Base-by-base conservation (phyloP, 106 monocot genomes). In the Alisma plantagoaquatica region DNA sequence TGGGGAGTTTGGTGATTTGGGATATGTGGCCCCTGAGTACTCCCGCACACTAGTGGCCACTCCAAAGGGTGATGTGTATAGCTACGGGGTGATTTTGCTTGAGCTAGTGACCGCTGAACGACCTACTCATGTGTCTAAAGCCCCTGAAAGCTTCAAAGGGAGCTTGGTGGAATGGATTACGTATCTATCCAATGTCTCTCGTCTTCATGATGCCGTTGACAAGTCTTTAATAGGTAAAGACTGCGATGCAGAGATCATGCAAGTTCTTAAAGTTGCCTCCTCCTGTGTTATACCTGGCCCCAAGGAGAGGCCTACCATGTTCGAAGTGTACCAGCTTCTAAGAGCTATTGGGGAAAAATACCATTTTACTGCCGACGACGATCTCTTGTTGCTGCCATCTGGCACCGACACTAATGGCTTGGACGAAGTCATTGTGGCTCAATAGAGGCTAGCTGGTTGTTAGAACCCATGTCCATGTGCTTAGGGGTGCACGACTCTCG, bases 261-360 rank as follows among this genome's bases (percentile, higher is more conserved):
- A 86, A 49, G 73, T 82, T 44, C 69, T 86, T 24, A 82, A 92
- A 53, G 76, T 92, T 59, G 92, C 81, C 0, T 78, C 70, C 32
- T 21, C 67, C 2, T 86, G 92, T 71, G 86, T 82, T 69, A 41
- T 71, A 6, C 63, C 78, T 27, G 64, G 57, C 12, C 76, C 78
- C 0, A 92, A 86, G 58, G 86, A 86, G 73, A 81, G 92, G 65
- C 92, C 92, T 0, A 73, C 78, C 2, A 81, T 92, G 92, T 92
- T 78, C 46, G 92, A 86, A 70, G 86, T 92, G 4, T 82, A 71
- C 67, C 92, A 92, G 51, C 53, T 92, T 43, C 33, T 92, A 18
- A 79, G 79, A 71, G 85, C 82, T 27, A 76, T 92, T 38, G 82
- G 82, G 4, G 92, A 86, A 69, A 68, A 18, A 20, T 86, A 86